Percentiles rank a stretch among this genome's conserved stretches.
phyloP scores from a whole-genome alignment of 164 flowering plant genomes.

The Vitis vinifera region ASM3070453v1 NC_081818.1:27562001-27562500 shows the following conservation, averaged over 20 bases:
- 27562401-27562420: not conserved
- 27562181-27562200: not conserved
- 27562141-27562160: constrained; percentile 59
- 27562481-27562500: constrained; percentile 15
- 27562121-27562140: constrained; percentile 44
- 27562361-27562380: not conserved
- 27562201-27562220: not conserved
- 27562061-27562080: not conserved
- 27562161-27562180: constrained; percentile 55
- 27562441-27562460: constrained; percentile 6
- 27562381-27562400: not conserved
- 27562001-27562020: not conserved
- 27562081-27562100: constrained; percentile 47
- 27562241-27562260: no score
- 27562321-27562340: constrained; percentile 2
- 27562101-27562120: constrained; percentile 50
- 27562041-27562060: constrained; percentile 4
- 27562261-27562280: not conserved
- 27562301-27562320: constrained; percentile 1
- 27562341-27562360: not conserved
- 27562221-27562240: not conserved
- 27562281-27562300: not conserved
- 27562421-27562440: not conserved
- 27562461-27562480: constrained; percentile 3
- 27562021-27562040: not conserved